Evolutionary conservation across 148 eudicot genomes (phyloP), one percentile per base, ranked within the genome.

Genomic region (Beta vulgaris): DNA sequence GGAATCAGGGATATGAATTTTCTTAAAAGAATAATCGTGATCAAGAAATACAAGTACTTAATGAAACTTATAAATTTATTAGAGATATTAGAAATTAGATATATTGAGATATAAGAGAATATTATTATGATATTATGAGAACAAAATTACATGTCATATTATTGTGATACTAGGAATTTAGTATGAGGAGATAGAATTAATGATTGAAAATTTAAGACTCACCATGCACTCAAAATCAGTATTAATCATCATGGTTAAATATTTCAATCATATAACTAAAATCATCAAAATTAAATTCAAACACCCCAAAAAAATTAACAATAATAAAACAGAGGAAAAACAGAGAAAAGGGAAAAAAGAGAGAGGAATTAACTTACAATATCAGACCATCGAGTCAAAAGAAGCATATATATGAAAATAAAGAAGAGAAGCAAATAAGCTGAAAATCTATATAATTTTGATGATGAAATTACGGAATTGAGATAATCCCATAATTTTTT

Each of bases 301-400:
- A 48, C 15, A 48, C 18, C 18, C 18, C 18, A 14, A 18, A 48
- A 2, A 16, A 51, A 51, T 51, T 19, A 6, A n/a, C n/a, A 51
- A 19, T 51, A 51, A 51, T 4, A 51, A 1, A 23, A 14, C 53
- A 48, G 19, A 15, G 15, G 6, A 51, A 51, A 1, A 19, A 7
- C 19, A 32, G 6, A 59, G 28, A 1, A 12, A 11, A 39, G 19
- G 6, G n/a, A 32, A 16, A 18, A 57, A 10, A 28, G 34, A n/a
- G 16, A 25, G 46, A 54, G 21, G 28, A 39, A 37, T 21, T 16
- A 25, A 82, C 81, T 77, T 73, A 82, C 84, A 53, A 74, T 31
- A 55, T 82, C 76, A 44, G 75, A 68, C 84, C 81, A 82, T 15
- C 73, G 62, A 21, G 72, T 77, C 5, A 62, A 74, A 74, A 82